Evolutionary conservation across 306 rosid species (phyloP).

Genomic region (Purshia tridentata): DNA sequence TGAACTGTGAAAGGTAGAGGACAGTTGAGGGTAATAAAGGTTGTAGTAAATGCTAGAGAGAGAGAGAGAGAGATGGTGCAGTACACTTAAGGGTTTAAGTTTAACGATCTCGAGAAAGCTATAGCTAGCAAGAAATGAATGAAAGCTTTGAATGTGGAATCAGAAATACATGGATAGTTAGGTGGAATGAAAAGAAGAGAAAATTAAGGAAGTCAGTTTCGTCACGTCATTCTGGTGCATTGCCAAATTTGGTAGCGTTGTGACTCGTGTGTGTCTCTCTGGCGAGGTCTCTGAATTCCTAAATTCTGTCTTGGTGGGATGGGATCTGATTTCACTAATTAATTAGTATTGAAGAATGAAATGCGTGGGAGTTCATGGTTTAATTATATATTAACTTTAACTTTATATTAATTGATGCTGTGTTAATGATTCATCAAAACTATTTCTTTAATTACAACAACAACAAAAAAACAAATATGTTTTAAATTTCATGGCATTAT

Average conservation of each 20-base stretch:
- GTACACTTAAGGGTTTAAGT: background rate
- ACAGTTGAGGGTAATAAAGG: conserved; percentile 54
- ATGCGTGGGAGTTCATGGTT: too few species aligned
- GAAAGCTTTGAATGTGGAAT: conserved; percentile 26
- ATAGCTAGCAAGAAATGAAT: conserved; percentile 16
- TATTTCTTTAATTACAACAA: too few species aligned
- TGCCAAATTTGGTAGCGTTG: conserved; percentile 7
- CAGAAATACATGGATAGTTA: conserved; percentile 42
- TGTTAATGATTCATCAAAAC: too few species aligned
- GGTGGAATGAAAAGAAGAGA: conserved; percentile 54
- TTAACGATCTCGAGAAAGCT: conserved; percentile 40
- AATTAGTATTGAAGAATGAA: too few species aligned
- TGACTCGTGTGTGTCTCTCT: conserved; percentile 12
- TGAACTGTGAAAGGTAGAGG: conserved; percentile 14
- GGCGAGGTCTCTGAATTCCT: background rate
- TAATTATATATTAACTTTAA: too few species aligned
- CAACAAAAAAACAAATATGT: too few species aligned
- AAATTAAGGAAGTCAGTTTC: conserved; percentile 35
- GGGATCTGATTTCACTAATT: too few species aligned
- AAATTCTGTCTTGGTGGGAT: too few species aligned
- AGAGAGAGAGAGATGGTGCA: background rate
- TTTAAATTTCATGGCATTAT: too few species aligned
- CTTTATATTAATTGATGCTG: too few species aligned
- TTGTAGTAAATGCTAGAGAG: conserved; percentile 22
- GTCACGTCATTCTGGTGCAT: conserved; percentile 19